Evolutionary conservation across 306 rosid species (phyloP).

Genomic region (Cucurbita maxima): DNA sequence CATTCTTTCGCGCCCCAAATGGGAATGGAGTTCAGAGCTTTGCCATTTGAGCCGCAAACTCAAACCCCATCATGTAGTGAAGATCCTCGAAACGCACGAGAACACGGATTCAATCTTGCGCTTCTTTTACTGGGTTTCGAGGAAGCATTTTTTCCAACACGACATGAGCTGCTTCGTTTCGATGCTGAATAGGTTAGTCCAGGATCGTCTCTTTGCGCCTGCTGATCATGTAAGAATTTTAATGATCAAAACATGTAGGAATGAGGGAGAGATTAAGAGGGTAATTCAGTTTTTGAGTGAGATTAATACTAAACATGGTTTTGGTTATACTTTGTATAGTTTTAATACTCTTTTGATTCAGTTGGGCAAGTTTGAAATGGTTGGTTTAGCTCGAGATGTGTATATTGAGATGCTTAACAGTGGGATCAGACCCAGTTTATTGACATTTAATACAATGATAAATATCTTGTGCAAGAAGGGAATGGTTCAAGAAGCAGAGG

Average conservation of each 20-base stretch:
- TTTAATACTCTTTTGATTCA: slow-evolving; percentile 29
- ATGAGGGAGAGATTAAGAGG: slow-evolving; percentile 4
- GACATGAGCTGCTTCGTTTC: slow-evolving; percentile 21
- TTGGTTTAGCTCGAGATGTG: slow-evolving; percentile 16
- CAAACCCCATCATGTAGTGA: slow-evolving; percentile 8
- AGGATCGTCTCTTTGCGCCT: slow-evolving; percentile 13
- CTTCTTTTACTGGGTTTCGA: slow-evolving; percentile 28
- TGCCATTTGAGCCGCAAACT: slow-evolving; percentile 10
- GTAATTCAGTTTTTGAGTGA: slow-evolving; percentile 16
- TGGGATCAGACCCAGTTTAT: slow-evolving; percentile 21
- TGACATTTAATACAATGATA: slow-evolving; percentile 25
- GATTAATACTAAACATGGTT: slow-evolving; percentile 9
- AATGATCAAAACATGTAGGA: slow-evolving; percentile 28
- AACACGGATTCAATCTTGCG: slow-evolving; percentile 19
- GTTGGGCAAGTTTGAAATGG: slow-evolving; percentile 30
- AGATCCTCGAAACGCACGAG: slow-evolving; percentile 16
- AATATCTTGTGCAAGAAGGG: slow-evolving; percentile 31
- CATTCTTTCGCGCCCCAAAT: slow-evolving; percentile 18
- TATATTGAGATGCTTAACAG: slow-evolving; percentile 16
- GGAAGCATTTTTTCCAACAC: slow-evolving; percentile 8
- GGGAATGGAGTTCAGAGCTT: slow-evolving; percentile 22
- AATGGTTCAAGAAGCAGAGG: slow-evolving; percentile 17
- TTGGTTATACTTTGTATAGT: slow-evolving; percentile 25
- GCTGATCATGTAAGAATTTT: slow-evolving; percentile 23
- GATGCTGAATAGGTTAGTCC: slow-evolving; percentile 24